These are phyloP conservation scores for Gnomoniopsis smithogilvyi DNA, from an alignment of 2,329 filamentous ascomycete species.

Conservation along the genomic window DNA sequence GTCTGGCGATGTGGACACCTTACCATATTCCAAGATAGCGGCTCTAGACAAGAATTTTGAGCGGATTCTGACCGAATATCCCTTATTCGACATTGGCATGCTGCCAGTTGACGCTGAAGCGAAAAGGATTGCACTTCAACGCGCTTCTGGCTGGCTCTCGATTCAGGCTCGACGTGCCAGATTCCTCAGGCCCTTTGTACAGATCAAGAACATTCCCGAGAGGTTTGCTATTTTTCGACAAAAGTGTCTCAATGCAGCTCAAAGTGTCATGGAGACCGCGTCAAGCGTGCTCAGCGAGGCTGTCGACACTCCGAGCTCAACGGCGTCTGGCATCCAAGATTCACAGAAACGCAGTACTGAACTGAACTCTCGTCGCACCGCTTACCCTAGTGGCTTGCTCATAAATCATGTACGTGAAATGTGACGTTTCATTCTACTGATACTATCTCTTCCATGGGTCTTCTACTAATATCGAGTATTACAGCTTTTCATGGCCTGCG, in stretches of 20 bases:
- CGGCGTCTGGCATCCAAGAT: neutral
- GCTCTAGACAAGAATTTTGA: constrained; percentile 23
- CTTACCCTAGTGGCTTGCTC: constrained; percentile 8
- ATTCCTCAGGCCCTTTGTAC: constrained; percentile 10
- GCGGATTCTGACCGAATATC: constrained; percentile 16
- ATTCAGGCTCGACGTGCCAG: constrained; percentile 9
- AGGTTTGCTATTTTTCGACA: constrained; percentile 6
- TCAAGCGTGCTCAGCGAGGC: constrained; percentile 6
- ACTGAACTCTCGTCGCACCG: neutral
- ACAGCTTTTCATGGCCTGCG: constrained; percentile 17
- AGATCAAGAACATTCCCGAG: constrained; percentile 7
- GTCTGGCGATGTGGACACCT: constrained; percentile 17
- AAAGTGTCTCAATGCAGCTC: constrained; percentile 9
- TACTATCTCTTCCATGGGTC: no score
- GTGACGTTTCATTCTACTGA: neutral
- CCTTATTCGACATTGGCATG: constrained; percentile 2
- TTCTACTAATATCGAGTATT: neutral
- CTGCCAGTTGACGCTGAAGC: neutral
- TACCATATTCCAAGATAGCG: constrained; percentile 19
- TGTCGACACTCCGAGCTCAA: neutral
- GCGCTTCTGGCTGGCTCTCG: constrained; percentile 2
- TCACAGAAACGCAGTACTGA: neutral
- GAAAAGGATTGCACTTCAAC: constrained; percentile 1
- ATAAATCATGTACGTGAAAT: constrained; percentile 8
- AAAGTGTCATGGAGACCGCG: constrained; percentile 10